A percentile compares a stretch with the other conserved stretches of the same genome.
Evolutionary conservation across 2,329 filamentous ascomycete genomes (phyloP).

Genomic region (Fusarium annulatum): DNA sequence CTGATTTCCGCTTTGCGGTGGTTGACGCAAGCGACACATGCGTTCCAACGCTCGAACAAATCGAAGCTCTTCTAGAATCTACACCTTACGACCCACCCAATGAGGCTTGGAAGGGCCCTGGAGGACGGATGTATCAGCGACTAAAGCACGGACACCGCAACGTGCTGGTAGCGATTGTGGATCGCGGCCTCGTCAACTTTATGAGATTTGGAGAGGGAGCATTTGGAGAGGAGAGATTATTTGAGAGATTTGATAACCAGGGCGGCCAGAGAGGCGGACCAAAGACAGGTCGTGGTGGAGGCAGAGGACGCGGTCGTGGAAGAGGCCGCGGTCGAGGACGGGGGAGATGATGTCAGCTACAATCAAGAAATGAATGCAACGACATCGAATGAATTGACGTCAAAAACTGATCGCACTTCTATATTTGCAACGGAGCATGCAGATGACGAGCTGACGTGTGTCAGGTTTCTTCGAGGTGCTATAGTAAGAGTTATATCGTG

Average conservation of each 20-base stretch:
- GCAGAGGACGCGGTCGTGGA: slow-evolving; percentile 45
- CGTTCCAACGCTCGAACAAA: slow-evolving; percentile 78
- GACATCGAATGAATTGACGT: slow-evolving; percentile 19
- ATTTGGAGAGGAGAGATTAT: slow-evolving; percentile 81
- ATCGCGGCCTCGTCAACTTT: slow-evolving; percentile 90
- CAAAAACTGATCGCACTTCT: neutral
- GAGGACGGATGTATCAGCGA: slow-evolving; percentile 74
- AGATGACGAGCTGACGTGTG: slow-evolving; percentile 16
- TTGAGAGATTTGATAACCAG: slow-evolving; percentile 64
- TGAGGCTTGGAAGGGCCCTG: slow-evolving; percentile 53
- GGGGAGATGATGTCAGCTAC: slow-evolving; percentile 34
- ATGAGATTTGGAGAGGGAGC: slow-evolving; percentile 82
- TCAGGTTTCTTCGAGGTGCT: neutral
- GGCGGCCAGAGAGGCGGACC: slow-evolving; percentile 54
- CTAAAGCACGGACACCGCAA: slow-evolving; percentile 87
- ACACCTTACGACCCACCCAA: slow-evolving; percentile 75
- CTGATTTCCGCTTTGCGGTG: slow-evolving; percentile 88
- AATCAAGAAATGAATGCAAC: slow-evolving; percentile 20
- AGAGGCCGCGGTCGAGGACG: slow-evolving; percentile 43
- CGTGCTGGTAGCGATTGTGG: slow-evolving; percentile 87
- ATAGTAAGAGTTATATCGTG: neutral
- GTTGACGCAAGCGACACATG: slow-evolving; percentile 77
- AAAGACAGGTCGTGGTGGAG: slow-evolving; percentile 57
- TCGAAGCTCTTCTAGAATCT: slow-evolving; percentile 77
- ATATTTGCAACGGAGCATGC: neutral